Evolutionary conservation across 2,329 filamentous ascomycete species (phyloP), one percentile per base, ranked within the genome.

Genomic region (Arthrobotrys conoides): DNA sequence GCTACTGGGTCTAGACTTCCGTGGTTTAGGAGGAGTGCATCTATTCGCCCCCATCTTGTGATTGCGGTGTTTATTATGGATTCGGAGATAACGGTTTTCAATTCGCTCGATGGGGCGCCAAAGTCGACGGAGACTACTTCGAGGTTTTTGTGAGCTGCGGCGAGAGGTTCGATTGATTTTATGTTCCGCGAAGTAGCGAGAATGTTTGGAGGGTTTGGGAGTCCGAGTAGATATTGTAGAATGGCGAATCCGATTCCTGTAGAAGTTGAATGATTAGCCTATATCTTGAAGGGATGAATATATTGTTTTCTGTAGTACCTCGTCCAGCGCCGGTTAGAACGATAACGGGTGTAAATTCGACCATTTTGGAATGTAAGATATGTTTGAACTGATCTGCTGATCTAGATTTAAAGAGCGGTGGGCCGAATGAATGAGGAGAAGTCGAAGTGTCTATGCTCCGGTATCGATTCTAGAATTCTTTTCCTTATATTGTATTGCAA

Each of bases 1-100:
- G 89, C 90, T 46, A 96, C 90, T 0, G 93, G 92, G 16, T 90
- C 88, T 51, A 99, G 85, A 0, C 90, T 87, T 24, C 93, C 94
- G 83, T 99, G 96, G 84, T 98, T 98, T 79, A 98, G 86, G 10
- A 99, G 89, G 44, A 99, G 84, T 0, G 91, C 91, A 83, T 99
- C 94, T 5, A 99, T 85, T 55, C 86, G 87, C 12, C 91, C 91
- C 83, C 93, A 97, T 0, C 88, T 86, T 30, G 88, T 85, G 6
- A 92, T 83, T 0, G 94, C 91, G 0, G 90, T 85, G 2, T 91
- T 86, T 3, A 93, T 89, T 3, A 92, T 88, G 82, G 33, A 20
- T 14, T 20, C 65, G 12, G 70, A 22, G 24, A 72, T 88, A 88
- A 0, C 87, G 84, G 3, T 89, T 16, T 24, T 49, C 27, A 61